Base-by-base conservation (phyloP, 768 basidiomycete genomes). In the Amanita fuliginea region DNA sequence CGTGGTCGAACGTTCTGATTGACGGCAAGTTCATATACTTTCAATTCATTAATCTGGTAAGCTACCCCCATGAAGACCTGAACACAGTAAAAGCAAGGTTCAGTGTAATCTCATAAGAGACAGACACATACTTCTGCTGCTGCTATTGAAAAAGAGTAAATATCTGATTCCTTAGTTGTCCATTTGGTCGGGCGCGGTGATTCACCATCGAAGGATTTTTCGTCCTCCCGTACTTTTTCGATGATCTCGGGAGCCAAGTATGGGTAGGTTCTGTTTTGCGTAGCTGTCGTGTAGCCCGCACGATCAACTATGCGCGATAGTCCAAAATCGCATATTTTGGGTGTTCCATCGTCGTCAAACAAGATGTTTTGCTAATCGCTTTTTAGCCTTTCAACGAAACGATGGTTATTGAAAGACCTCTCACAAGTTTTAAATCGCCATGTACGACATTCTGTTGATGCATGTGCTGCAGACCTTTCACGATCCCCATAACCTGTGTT, bases 241-340 rank as follows among this genome's bases (percentile, higher is more conserved):
- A 26, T 6, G 16, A 22, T 26, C 56, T 81, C 80, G 13, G 80
- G 80, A 0, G 80, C 80, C 74, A 76, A 73, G 72, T 74, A 77
- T 19, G 74, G 58, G 6, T 70, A 72, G 1, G 71, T 69, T 13
- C 73, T 73, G 13, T 69, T 71, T 47, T 73, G 72, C 55, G 13
- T 26, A 14, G 68, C 67, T 0, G 71, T 74, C 14, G 42, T 46
- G 0, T 71, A 66, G 4, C 61, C 64, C 19, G 59, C 59, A 39
- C 58, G 59, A 53, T 75, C 75, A 39, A 76, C 66, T 46, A 80
- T 74, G 47, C 72, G 76, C 16, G 77, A 78, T 4, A 81, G 62
- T 1, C 80, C 80, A 51, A 81, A 82, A 57, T 82, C 80, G 0
- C 77, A 77, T 40, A 81, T 75, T 50, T 80, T 64, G 10, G 78